These are phyloP conservation scores for Albatrellus ellisii DNA, from an alignment of 768 basidiomycete genomes.

Conservation along the genomic window DNA sequence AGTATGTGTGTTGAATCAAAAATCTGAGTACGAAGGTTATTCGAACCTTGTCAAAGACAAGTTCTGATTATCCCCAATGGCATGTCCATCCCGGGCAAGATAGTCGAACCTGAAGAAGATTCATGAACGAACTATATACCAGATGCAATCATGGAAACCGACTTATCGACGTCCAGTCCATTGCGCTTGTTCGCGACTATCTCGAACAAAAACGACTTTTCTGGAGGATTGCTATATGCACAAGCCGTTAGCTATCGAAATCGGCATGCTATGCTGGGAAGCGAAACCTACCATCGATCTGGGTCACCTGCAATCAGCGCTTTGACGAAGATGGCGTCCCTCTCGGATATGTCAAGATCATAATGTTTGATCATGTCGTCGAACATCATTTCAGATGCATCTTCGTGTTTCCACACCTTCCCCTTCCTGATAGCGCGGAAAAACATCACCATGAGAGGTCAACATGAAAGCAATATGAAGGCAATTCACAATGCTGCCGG, in stretches of 20 bases:
- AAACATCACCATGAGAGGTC: too few relatives aligned
- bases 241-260: not conserved
- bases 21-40: not conserved
- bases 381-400: slow-evolving; percentile 76
- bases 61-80: slow-evolving; percentile 49
- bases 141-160: slow-evolving; percentile 7
- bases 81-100: slow-evolving; percentile 60
- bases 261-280: not conserved
- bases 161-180: slow-evolving; percentile 85
- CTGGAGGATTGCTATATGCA: slow-evolving; percentile 14
- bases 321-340: slow-evolving; percentile 53
- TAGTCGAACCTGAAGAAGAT: slow-evolving; percentile 57
- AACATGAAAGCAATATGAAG: not conserved
- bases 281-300: slow-evolving; percentile 30
- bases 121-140: not conserved
- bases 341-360: slow-evolving; percentile 30
- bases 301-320: slow-evolving; percentile 64
- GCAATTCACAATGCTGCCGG: slow-evolving; percentile 45
- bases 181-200: slow-evolving; percentile 76
- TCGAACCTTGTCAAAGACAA: slow-evolving; percentile 36
- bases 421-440: slow-evolving; percentile 32
- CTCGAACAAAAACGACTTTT: slow-evolving; percentile 69
- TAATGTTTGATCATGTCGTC: slow-evolving; percentile 51
- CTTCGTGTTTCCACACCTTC: slow-evolving; percentile 58
- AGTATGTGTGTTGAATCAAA: not conserved